Evolutionary conservation across 1,284 basidiomycete species (phyloP).

Genomic region (Cutaneotrichosporon cutaneum): DNA sequence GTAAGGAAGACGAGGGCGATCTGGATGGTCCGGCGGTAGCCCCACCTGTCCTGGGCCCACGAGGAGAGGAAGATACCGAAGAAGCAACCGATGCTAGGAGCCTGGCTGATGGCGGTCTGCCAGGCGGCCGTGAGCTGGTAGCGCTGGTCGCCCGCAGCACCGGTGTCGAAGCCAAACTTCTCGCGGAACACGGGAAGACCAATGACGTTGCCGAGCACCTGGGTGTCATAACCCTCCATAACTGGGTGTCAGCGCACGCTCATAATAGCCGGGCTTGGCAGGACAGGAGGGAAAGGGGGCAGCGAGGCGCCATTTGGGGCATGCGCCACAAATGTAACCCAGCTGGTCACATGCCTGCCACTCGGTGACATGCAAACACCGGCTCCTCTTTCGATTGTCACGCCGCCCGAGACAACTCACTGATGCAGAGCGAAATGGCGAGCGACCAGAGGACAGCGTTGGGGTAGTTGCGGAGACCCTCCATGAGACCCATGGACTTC

Average conservation of each 20-base stretch:
- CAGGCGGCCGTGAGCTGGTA: slow-evolving; percentile 33
- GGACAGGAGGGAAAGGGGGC: background rate
- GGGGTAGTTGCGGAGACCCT: slow-evolving; percentile 21
- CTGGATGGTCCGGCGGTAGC: slow-evolving; percentile 31
- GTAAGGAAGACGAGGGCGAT: slow-evolving; percentile 38
- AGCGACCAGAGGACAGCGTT: slow-evolving; percentile 26
- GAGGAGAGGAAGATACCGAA: slow-evolving; percentile 30
- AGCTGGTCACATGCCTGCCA: background rate
- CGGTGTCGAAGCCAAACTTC: slow-evolving; percentile 15
- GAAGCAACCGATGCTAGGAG: slow-evolving; percentile 25
- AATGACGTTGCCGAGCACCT: slow-evolving; percentile 17
- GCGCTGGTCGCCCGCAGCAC: slow-evolving; percentile 6
- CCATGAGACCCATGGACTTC: slow-evolving; percentile 13
- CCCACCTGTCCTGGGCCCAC: slow-evolving; percentile 29
- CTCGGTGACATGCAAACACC: background rate
- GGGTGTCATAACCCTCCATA: slow-evolving; percentile 21
- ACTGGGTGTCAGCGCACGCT: background rate
- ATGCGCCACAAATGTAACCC: background rate
- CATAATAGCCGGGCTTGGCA: background rate
- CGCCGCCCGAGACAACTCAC: slow-evolving; percentile 5
- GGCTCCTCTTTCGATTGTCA: background rate
- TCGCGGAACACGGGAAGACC: slow-evolving; percentile 21
- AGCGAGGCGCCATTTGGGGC: too few species aligned
- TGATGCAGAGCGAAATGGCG: slow-evolving; percentile 20
- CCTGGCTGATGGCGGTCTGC: slow-evolving; percentile 32